Base-by-base conservation (phyloP, 2,329 filamentous ascomycete genomes). In the Fusarium sp. region DNA sequence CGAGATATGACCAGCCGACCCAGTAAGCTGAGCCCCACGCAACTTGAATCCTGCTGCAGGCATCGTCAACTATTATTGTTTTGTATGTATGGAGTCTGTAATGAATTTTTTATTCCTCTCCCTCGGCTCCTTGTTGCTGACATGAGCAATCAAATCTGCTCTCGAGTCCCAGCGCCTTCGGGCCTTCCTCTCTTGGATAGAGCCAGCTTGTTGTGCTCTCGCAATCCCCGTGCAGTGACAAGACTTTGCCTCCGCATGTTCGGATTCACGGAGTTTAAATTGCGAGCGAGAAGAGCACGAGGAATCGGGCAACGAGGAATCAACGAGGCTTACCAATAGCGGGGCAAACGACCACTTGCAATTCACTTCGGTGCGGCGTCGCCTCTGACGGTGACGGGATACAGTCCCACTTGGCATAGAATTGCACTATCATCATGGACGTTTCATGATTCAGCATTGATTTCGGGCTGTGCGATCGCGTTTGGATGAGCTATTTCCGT, bases 221-320 rank as follows among this genome's bases (percentile, higher is more conserved):
- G 19, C 19, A 19, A 19, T 19, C 19, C 19, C 19, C 19, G 19
- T 4, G 61, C 29, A 31, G 43, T 50, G 49, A 35, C 21, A 14
- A 65, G 44, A 35, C 27, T 35, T 56, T 61, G 53, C 44, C 45
- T 63, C 60, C 57, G 54, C 50, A 47, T 54, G 29, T 38, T 69
- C 67, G 67, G 67, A 35, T 51, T 70, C 53, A 67, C 67, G 67
- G 67, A 57, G 31, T 58, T 64, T 14, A 33, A n/a, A 50, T 60
- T 55, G 48, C 49, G 60, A 69, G 66, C 66, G 63, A 67, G 41
- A 37, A 46, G 19, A 19, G 19, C 19, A 19, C 19, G 4, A 19
- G 19, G 19, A 19, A 19, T 19, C 19, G 19, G 19, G 19, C 19
- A 19, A 19, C 19, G 19, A 19, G 19, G 19, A 19, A 19, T 51